Percentiles rank a stretch among this genome's conserved stretches.
phyloP scores from a whole-genome alignment of 2,329 filamentous ascomycete genomes.

The Calonectria honghensis region DNA sequence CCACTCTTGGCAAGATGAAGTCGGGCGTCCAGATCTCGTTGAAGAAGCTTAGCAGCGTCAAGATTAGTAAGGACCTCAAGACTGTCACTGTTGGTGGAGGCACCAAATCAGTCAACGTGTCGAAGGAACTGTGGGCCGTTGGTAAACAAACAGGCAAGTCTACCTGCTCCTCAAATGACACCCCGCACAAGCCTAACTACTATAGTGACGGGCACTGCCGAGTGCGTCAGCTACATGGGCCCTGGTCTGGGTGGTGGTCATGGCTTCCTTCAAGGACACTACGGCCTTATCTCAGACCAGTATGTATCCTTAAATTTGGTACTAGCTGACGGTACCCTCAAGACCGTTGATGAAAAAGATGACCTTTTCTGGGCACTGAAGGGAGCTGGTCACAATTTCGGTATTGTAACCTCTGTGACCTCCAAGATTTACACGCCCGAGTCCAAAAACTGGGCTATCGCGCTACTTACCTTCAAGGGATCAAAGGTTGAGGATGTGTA shows the following conservation, averaged over 20 bases:
- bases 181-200: not conserved
- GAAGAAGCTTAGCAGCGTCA: slow-evolving; percentile 64
- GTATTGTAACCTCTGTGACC: slow-evolving; percentile 55
- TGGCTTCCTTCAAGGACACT: slow-evolving; percentile 55
- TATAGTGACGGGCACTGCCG: slow-evolving; percentile 51
- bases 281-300: slow-evolving; percentile 59
- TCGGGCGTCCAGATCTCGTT: slow-evolving; percentile 71
- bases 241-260: slow-evolving; percentile 58
- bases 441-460: slow-evolving; percentile 50
- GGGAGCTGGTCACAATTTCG: slow-evolving; percentile 60
- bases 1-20: slow-evolving; percentile 68
- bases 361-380: slow-evolving; percentile 62
- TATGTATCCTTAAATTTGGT: slow-evolving; percentile 59
- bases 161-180: not conserved
- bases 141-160: slow-evolving; percentile 69
- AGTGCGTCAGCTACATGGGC: slow-evolving; percentile 56
- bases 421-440: slow-evolving; percentile 58
- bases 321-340: slow-evolving; percentile 54
- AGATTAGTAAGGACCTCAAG: slow-evolving; percentile 64
- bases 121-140: slow-evolving; percentile 67
- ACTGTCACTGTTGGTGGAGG: slow-evolving; percentile 70
- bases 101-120: slow-evolving; percentile 65
- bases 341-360: slow-evolving; percentile 47
- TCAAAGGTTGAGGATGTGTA: slow-evolving; percentile 71
- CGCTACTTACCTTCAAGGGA: slow-evolving; percentile 66